Base-by-base conservation (phyloP, 768 basidiomycete genomes). In the Serendipita vermifera region DNA sequence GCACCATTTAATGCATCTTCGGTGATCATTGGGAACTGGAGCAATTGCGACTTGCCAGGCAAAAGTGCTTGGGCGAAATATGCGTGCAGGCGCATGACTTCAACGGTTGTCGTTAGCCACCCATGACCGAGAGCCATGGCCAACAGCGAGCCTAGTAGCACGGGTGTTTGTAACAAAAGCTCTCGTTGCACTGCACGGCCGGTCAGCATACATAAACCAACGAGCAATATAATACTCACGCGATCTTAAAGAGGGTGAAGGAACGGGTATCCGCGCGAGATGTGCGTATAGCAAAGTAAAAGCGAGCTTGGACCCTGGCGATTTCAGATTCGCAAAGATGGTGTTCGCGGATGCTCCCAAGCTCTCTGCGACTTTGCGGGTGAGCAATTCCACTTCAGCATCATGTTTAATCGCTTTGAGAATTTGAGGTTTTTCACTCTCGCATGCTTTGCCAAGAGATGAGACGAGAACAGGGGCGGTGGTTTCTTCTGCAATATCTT, bases 211-310 rank as follows among this genome's bases (percentile, higher is more conserved):
- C 58, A 40, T 38, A 59, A 27, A 57, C 32, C 33, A 55, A 39
- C 32, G n/a, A 33, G 38, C 17, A 9, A 35, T 31, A 56, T 5
- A 43, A 32, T 35, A 31, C 79, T 15, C 59, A 92, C 91, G 83
- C 70, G 77, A 74, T 59, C 77, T 75, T 6, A 96, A 69, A 0
- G 70, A 67, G 2, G 75, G 57, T 22, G 78, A 74, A 5, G 74
- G 68, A 56, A 82, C 68, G 2, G 77, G 77, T 31, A 79, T 60
- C 26, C 93, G 77, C 33, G 94, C 72, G 38, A 98, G 70, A 69
- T 98, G 89, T 6, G 89, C 85, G 65, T 88, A 93, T 2, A 96
- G 69, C 3, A 96, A 72, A 1, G 85, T 72, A 57, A 90, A 73
- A 0, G 87, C 85, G 55, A 70, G 62, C 40, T 67, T 55, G 3